Conservation (phyloP, 805 yeast species). For the Danielia reshetovae region DNA sequence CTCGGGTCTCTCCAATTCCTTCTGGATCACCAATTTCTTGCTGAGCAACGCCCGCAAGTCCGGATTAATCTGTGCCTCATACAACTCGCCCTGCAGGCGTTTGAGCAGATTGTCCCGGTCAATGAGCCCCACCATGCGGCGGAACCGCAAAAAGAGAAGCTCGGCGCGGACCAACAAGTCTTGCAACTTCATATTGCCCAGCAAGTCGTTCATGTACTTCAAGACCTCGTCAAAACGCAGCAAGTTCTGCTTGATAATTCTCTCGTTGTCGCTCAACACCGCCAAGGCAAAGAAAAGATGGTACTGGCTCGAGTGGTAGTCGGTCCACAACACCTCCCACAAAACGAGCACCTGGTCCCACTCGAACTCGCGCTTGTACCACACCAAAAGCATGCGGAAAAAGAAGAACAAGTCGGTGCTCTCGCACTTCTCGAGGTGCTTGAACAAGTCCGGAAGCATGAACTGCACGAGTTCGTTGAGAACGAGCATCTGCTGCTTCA, state of each 20-base stretch:
- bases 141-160: slow-evolving; percentile 72
- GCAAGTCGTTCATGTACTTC: slow-evolving; percentile 87
- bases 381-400: slow-evolving; percentile 90
- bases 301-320: slow-evolving; percentile 79
- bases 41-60: slow-evolving; percentile 60
- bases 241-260: slow-evolving; percentile 69
- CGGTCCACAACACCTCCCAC: slow-evolving; percentile 96
- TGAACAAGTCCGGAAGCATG: slow-evolving; percentile 80
- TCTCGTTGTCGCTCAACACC: slow-evolving; percentile 81
- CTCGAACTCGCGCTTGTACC: slow-evolving; percentile 89
- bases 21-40: slow-evolving; percentile 58
- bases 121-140: slow-evolving; percentile 72
- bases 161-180: slow-evolving; percentile 84
- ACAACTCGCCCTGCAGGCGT: slow-evolving; percentile 16
- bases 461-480: slow-evolving; percentile 83
- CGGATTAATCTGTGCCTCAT: slow-evolving; percentile 35
- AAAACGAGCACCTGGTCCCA: slow-evolving; percentile 71
- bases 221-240: slow-evolving; percentile 85
- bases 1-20: slow-evolving; percentile 47
- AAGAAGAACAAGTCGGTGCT: slow-evolving; percentile 89
- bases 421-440: slow-evolving; percentile 83
- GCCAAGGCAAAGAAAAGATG: slow-evolving; percentile 86
- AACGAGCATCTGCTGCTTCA: slow-evolving; percentile 81
- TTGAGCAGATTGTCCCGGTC: slow-evolving; percentile 47
- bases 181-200: slow-evolving; percentile 68